Evolutionary conservation across 208 protist species (phyloP).

Genomic region (Jaenimonas drosophilae): DNA sequence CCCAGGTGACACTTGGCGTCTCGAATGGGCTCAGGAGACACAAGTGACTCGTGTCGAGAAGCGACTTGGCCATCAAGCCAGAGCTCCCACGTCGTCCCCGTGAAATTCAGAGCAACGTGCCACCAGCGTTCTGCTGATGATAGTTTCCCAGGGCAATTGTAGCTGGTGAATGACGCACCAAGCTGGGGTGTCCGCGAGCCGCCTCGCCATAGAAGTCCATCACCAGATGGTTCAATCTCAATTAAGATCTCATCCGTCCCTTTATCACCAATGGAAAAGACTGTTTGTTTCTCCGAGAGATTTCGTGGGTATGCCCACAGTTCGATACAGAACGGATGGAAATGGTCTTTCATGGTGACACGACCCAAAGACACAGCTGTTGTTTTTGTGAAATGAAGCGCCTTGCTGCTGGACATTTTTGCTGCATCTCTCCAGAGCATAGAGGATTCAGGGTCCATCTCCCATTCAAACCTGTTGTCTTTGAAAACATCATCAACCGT

Average conservation of each 20-base stretch:
- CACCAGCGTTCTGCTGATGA: conserved; percentile 58
- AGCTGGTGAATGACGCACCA: conserved; percentile 61
- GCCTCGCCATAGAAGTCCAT: conserved; percentile 69
- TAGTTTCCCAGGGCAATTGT: conserved; percentile 33
- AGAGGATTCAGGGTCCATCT: neutral
- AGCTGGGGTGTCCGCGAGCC: conserved; percentile 71
- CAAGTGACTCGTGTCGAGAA: conserved; percentile 23
- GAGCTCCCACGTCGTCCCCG: conserved; percentile 71
- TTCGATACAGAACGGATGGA: conserved; percentile 81
- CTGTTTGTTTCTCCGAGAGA: conserved; percentile 42
- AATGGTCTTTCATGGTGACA: conserved; percentile 64
- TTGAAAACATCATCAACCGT: neutral
- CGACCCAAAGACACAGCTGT: conserved; percentile 37
- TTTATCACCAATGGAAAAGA: conserved; percentile 82
- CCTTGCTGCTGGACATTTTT: conserved; percentile 1
- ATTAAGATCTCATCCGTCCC: conserved; percentile 70
- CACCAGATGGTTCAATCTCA: conserved; percentile 49
- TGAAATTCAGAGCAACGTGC: conserved; percentile 86
- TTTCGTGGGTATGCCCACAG: conserved; percentile 78
- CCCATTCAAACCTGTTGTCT: neutral
- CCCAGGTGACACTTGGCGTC: conserved; percentile 65
- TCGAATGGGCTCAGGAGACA: conserved; percentile 43
- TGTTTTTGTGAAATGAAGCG: conserved; percentile 71
- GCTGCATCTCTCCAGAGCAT: conserved; percentile 21
- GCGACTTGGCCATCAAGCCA: conserved; percentile 63